Conservation (phyloP, 768 basidiomycete species). For the Paxillus involutus region DNA sequence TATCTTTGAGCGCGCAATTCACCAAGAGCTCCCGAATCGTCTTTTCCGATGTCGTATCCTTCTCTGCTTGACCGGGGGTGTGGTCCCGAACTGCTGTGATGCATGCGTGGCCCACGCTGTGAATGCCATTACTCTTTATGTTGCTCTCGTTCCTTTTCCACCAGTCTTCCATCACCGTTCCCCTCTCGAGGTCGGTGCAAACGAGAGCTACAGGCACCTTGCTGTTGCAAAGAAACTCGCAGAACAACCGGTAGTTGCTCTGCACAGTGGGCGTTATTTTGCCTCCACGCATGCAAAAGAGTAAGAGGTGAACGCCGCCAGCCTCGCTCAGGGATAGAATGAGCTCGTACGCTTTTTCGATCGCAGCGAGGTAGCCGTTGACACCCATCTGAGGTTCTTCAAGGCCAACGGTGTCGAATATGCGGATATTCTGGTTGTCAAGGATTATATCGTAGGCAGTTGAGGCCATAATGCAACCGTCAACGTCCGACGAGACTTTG, state of each 20-base stretch:
- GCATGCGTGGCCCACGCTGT: slow-evolving; percentile 31
- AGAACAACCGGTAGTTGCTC: slow-evolving; percentile 41
- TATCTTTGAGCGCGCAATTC: slow-evolving; percentile 11
- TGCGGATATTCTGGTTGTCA: no score
- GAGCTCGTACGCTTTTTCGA: slow-evolving; percentile 34
- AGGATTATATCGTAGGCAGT: no score
- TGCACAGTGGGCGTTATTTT: slow-evolving; percentile 35
- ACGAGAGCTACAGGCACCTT: slow-evolving; percentile 39
- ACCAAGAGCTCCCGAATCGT: slow-evolving; percentile 20
- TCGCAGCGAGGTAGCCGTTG: slow-evolving; percentile 25
- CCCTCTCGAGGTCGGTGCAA: slow-evolving; percentile 40
- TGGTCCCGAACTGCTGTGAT: slow-evolving; percentile 27
- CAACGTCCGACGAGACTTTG: slow-evolving; percentile 25
- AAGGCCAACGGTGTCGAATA: no score
- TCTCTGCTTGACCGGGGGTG: slow-evolving; percentile 14
- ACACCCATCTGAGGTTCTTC: slow-evolving; percentile 29
- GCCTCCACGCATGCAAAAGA: slow-evolving; percentile 42
- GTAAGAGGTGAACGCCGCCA: slow-evolving; percentile 41
- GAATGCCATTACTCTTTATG: slow-evolving; percentile 24
- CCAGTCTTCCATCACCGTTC: slow-evolving; percentile 33
- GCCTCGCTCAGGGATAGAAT: slow-evolving; percentile 25
- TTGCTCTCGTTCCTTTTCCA: slow-evolving; percentile 28
- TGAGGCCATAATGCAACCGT: slow-evolving; percentile 37
- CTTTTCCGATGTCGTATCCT: slow-evolving; percentile 23
- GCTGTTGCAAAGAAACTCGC: slow-evolving; percentile 37